Conservation (phyloP, 306 rosid species). For the Cicer chorassanicum region DNA sequence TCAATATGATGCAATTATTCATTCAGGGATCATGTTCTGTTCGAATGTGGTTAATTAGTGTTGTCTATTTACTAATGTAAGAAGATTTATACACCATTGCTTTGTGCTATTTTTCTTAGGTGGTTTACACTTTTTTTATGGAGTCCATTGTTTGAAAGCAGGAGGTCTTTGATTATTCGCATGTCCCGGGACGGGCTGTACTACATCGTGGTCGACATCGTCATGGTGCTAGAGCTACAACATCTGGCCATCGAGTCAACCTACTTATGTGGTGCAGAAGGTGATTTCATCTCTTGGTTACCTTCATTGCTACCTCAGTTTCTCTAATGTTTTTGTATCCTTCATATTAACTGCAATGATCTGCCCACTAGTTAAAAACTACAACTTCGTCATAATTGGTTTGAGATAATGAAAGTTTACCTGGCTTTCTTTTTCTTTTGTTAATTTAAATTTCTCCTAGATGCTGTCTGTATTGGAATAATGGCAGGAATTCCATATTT, state of each 20-base stretch:
- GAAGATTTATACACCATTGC: slow-evolving; percentile 43
- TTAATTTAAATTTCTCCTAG: not conserved
- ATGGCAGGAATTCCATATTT: not conserved
- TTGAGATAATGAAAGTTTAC: not conserved
- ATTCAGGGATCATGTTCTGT: slow-evolving; percentile 33
- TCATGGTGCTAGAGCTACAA: slow-evolving; percentile 69
- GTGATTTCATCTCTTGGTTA: slow-evolving; percentile 42
- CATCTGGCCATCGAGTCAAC: slow-evolving; percentile 63
- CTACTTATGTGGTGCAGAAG: slow-evolving; percentile 70
- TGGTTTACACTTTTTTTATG: slow-evolving; percentile 54
- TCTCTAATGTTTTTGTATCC: slow-evolving; percentile 11
- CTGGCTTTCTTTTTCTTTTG: not conserved
- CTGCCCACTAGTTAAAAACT: slow-evolving; percentile 8
- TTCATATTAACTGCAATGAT: not conserved
- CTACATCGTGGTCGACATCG: slow-evolving; percentile 76
- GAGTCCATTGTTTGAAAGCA: slow-evolving; percentile 54
- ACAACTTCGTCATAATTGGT: slow-evolving; percentile 2
- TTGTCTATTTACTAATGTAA: slow-evolving; percentile 31
- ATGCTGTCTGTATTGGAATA: not conserved
- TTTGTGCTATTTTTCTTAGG: slow-evolving; percentile 46
- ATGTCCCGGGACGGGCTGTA: slow-evolving; percentile 62
- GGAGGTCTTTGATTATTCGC: slow-evolving; percentile 63
- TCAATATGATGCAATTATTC: slow-evolving; percentile 33
- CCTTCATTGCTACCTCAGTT: slow-evolving; percentile 24
- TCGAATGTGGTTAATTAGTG: slow-evolving; percentile 30